Conservation (phyloP, 2,329 filamentous ascomycete species). For the Ophiocordyceps polyrhachis-furcata region DNA sequence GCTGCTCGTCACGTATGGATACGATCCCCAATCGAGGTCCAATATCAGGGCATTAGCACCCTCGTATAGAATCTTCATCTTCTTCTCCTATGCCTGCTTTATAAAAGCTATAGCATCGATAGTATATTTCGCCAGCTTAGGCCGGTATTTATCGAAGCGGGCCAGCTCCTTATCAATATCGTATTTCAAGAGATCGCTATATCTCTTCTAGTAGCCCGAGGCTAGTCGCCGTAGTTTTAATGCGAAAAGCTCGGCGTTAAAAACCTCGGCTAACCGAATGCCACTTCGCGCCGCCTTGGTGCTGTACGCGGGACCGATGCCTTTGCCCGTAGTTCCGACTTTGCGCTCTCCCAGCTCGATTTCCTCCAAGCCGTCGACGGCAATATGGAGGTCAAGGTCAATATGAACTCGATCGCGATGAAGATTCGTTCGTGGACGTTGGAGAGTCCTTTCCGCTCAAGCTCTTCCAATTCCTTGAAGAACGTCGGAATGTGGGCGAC, state of each 20-base stretch:
- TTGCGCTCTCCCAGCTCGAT: constrained; percentile 21
- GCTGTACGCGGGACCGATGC: constrained; percentile 7
- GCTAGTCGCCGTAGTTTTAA: constrained; percentile 43
- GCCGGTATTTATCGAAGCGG: constrained; percentile 39
- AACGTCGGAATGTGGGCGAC: constrained; percentile 39
- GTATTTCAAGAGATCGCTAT: constrained; percentile 44
- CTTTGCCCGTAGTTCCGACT: constrained; percentile 19
- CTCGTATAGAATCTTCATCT: constrained; percentile 46
- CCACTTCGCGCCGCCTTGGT: constrained; percentile 31
- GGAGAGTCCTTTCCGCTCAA: constrained; percentile 13
- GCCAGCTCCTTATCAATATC: constrained; percentile 52
- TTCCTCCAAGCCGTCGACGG: constrained; percentile 53
- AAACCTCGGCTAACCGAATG: constrained; percentile 48
- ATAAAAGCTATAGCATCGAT: constrained; percentile 52
- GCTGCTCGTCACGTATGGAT: constrained; percentile 11
- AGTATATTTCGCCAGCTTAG: constrained; percentile 38
- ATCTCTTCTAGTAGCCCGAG: constrained; percentile 42
- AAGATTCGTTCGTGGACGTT: constrained; percentile 28
- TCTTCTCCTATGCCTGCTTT: constrained; percentile 36
- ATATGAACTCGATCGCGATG: constrained; percentile 44
- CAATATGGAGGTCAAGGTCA: constrained; percentile 44
- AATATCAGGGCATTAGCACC: constrained; percentile 45
- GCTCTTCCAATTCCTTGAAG: constrained; percentile 21
- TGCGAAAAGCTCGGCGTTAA: constrained; percentile 48
- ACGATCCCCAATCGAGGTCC: constrained; percentile 36